Base-by-base conservation (phyloP, 2,329 filamentous ascomycete genomes). In the Verticillium albo-atrum region DNA sequence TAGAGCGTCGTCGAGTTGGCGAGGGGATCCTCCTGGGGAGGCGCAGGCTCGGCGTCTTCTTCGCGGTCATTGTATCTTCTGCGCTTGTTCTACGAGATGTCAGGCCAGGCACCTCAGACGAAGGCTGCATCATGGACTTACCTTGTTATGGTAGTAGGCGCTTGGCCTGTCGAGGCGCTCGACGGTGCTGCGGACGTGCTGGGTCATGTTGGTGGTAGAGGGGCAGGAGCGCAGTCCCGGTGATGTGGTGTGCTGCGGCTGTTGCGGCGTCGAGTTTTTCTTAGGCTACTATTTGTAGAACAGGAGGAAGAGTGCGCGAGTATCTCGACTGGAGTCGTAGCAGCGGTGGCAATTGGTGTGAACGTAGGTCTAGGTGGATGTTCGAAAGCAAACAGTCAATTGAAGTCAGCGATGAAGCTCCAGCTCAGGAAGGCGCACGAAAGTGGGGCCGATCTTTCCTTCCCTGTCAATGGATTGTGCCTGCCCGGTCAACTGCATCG, bases 131-230 rank as follows among this genome's bases (percentile, higher is more conserved):
- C 32, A 61, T 59, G 23, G 63, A 71, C 80, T 72, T 78, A 96
- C 94, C 79, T 90, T 90, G 77, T 84, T 88, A 63, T 87, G 83
- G 70, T 93, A 97, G 79, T 99, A 99, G 68, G 94, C 93, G 73
- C 94, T 98, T 20, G 95, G 94, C 76, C 89, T 90, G 76, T 99
- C 95, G 64, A 99, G 86, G 62, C 95, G 85, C 56, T 98, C 94
- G 63, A 98, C 90, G 6, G 95, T 98, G 73, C 82, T 87, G 70
- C 85, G 79, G 63, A 77, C 71, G 51, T 72, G 74, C 59, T 74
- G 70, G 62, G 74, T 73, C 83, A 85, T 84, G n/a, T n/a, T n/a
- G 15, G 61, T 67, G 69, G 42, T 25, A 50, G 42, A 50, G 42
- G 42, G 42, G 42, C 42, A 23, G 23, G n/a, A 52, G 10, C 53